phyloP scores from a whole-genome alignment of 768 basidiomycete species.

The Trametes cubensis region DNA sequence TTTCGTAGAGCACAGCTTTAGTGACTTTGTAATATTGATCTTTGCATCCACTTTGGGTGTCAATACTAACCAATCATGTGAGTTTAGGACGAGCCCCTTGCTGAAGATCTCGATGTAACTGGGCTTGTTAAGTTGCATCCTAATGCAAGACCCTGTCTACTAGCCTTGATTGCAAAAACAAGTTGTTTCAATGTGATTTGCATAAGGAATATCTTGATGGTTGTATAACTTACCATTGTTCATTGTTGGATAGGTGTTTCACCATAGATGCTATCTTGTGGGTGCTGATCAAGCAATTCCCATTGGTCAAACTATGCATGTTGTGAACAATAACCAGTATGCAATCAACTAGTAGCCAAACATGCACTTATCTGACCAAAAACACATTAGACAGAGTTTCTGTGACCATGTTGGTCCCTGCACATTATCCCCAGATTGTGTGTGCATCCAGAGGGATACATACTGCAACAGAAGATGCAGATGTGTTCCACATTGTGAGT shows the following conservation, averaged over 20 bases:
- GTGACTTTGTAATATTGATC: background rate
- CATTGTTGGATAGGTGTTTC: slow-evolving; percentile 4
- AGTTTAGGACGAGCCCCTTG: slow-evolving; percentile 1
- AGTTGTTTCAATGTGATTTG: slow-evolving; percentile 49
- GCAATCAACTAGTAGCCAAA: background rate
- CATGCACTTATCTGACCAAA: background rate
- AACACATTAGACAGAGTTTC: background rate
- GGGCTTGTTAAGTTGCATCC: slow-evolving; percentile 47
- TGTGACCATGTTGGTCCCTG: slow-evolving; percentile 7
- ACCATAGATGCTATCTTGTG: background rate
- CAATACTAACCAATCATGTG: no score
- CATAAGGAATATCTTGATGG: background rate
- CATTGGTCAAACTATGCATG: background rate
- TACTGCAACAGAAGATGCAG: slow-evolving; percentile 3
- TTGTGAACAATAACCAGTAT: background rate
- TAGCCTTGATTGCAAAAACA: slow-evolving; percentile 50
- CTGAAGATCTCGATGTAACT: background rate
- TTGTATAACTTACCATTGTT: background rate
- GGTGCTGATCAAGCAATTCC: no score
- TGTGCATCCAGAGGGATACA: background rate
- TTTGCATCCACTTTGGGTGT: no score
- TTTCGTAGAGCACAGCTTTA: background rate
- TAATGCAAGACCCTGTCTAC: slow-evolving; percentile 51
- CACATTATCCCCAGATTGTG: background rate
- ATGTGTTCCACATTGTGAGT: background rate